These are phyloP conservation scores for Moelleriella libera DNA, from an alignment of 2,329 filamentous ascomycete species.

Conservation along the genomic window DNA sequence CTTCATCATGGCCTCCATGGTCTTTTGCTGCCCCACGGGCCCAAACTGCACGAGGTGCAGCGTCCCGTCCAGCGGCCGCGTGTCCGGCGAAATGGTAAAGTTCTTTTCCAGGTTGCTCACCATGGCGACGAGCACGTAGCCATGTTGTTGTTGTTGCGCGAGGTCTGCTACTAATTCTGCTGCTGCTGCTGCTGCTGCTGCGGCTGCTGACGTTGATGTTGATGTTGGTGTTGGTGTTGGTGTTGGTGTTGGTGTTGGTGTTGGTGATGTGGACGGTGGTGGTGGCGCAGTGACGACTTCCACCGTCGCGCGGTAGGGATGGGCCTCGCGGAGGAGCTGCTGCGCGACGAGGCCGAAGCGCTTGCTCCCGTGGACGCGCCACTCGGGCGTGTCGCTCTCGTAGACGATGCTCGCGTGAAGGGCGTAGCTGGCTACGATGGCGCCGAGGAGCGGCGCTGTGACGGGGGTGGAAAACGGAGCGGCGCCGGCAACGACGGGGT, in stretches of 20 bases:
- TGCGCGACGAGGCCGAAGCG: slow-evolving; percentile 77
- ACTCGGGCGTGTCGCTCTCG: slow-evolving; percentile 75
- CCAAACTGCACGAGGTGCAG: slow-evolving; percentile 66
- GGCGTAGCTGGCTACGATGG: slow-evolving; percentile 80
- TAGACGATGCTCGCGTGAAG: slow-evolving; percentile 81
- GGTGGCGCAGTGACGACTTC: slow-evolving; percentile 10
- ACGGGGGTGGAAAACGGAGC: no score
- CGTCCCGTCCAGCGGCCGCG: slow-evolving; percentile 54
- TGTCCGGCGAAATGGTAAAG: slow-evolving; percentile 69
- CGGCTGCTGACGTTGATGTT: no score
- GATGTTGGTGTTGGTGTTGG: no score
- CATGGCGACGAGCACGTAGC: slow-evolving; percentile 62
- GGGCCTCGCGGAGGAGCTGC: slow-evolving; percentile 48
- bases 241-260: no score
- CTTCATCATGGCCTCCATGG: slow-evolving; percentile 63
- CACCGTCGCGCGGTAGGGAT: slow-evolving; percentile 33
- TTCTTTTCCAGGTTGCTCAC: slow-evolving; percentile 71
- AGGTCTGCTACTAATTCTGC: no score
- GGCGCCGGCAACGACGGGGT: no score
- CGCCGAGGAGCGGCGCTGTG: slow-evolving; percentile 41
- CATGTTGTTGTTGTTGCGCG: slow-evolving; percentile 28
- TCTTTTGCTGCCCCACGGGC: slow-evolving; percentile 45
- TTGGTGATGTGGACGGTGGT: no score
- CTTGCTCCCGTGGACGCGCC: slow-evolving; percentile 61
- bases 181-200: no score